Evolutionary conservation across 192 early-diverging fungal genomes (phyloP), one percentile per base, ranked within the genome.

Genomic region (Thoreauomyces humboldtii): DNA sequence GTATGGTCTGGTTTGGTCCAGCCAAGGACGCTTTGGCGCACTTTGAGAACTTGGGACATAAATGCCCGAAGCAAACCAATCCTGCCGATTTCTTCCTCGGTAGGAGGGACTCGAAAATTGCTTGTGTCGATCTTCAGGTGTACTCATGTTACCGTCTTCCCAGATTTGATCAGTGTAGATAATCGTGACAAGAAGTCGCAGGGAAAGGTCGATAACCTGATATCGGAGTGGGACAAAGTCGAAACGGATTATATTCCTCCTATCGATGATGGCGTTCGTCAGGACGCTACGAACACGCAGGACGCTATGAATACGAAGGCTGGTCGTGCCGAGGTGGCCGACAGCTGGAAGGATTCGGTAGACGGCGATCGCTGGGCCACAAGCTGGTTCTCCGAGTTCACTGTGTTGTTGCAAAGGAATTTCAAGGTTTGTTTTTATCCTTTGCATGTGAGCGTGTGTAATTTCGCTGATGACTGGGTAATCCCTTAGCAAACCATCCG

Each of bases 1-100:
- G 78, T 54, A 90, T 85, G 19, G 89, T 89, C 22, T 95, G 86
- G 67, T 88, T 89, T 77, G 93, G 93, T 3, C 65, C 69, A 4
- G 36, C 63, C 21, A 17, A 71, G 33, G 70, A 61, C 4, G 74
- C 77, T 5, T 36, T 79, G 22, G 53, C 24, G n/a, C 76, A 78
- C 46, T 82, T 82, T 53, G 67, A 31, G 14, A 19, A 44, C 3
- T 59, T 78, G 3, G 80, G 76, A 5, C 60, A 72, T 41, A 62
- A 59, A 22, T 59, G 75, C 45, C 80, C 80, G 21, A 31, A 28
- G 17, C 70, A 72, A 11, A 78, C 73, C 28, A 81, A 81, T 48
- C 80, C 77, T 35, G 67, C 69, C 19, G 73, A 81, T 54, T 70
- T n/a, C n/a, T n/a, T n/a, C n/a, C n/a, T n/a, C 60, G 33, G 19